Conservation (phyloP, 2,329 filamentous ascomycete species). For the Aspergillus nomiae region DNA sequence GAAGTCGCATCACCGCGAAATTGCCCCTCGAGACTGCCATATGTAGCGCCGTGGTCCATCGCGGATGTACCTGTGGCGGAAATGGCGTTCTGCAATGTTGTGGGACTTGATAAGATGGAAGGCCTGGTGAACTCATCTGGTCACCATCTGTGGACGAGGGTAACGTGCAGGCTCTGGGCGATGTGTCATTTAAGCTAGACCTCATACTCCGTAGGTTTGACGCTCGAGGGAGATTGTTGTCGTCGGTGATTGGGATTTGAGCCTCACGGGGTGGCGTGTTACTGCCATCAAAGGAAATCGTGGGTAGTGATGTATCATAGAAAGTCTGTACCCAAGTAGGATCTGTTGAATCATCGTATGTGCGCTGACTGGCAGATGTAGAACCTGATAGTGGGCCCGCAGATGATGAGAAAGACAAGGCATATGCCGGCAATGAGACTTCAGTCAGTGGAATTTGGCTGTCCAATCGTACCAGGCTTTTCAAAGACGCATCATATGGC, state of each 20-base stretch:
- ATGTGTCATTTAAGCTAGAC: background rate
- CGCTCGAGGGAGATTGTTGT: background rate
- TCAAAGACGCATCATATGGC: background rate
- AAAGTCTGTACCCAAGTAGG: background rate
- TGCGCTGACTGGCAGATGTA: background rate
- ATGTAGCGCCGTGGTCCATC: background rate
- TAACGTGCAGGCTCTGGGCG: background rate
- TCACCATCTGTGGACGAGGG: background rate
- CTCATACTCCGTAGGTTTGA: background rate
- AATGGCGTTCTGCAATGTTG: background rate
- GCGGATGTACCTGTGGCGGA: background rate
- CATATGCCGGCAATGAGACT: background rate
- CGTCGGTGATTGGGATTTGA: background rate
- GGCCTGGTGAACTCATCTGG: background rate
- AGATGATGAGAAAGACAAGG: background rate
- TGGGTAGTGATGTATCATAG: background rate
- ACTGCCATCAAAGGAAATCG: background rate
- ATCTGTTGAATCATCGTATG: background rate
- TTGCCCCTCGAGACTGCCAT: constrained; percentile 1
- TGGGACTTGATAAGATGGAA: background rate
- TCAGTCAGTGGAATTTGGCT: background rate
- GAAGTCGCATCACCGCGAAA: background rate
- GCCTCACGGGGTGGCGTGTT: background rate
- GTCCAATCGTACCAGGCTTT: background rate
- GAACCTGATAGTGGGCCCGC: background rate